Conservation (phyloP, 129 eudicot genomes). For the Solidago caesia region DNA sequence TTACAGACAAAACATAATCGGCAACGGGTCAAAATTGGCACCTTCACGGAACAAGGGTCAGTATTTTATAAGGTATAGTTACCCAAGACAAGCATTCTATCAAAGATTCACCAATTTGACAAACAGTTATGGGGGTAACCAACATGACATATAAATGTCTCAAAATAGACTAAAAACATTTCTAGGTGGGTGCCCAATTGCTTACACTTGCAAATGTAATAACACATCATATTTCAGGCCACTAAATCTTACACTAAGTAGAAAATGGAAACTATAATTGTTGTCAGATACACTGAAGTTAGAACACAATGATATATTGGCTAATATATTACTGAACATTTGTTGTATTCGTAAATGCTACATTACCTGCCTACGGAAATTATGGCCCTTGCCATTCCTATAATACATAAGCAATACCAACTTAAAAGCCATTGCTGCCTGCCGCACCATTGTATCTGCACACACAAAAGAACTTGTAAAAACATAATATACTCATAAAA, state of each 20-base stretch:
- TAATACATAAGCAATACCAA: constrained; percentile 66
- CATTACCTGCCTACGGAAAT: constrained; percentile 85
- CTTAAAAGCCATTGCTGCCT: constrained; percentile 75
- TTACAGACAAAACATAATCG: not conserved
- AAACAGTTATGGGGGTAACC: not conserved
- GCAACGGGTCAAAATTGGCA: not conserved
- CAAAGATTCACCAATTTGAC: not conserved
- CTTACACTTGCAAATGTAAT: not conserved
- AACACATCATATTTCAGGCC: constrained; percentile 4
- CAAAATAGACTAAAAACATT: not conserved
- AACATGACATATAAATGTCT: constrained; percentile 1
- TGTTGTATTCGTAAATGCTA: constrained; percentile 16
- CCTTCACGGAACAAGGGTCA: not conserved
- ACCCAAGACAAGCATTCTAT: constrained; percentile 17
- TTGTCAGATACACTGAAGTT: not conserved
- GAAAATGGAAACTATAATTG: not conserved
- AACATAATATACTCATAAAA: constrained; percentile 5
- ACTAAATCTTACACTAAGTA: not conserved
- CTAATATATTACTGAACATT: not conserved
- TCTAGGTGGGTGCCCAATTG: not conserved
- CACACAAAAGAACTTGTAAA: constrained; percentile 5
- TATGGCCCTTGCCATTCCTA: constrained; percentile 77
- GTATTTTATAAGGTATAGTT: not conserved
- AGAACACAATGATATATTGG: not conserved
- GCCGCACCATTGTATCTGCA: constrained; percentile 83